Evolutionary conservation across 2,329 filamentous ascomycete species (phyloP).

Genomic region (Amauroascus niger): DNA sequence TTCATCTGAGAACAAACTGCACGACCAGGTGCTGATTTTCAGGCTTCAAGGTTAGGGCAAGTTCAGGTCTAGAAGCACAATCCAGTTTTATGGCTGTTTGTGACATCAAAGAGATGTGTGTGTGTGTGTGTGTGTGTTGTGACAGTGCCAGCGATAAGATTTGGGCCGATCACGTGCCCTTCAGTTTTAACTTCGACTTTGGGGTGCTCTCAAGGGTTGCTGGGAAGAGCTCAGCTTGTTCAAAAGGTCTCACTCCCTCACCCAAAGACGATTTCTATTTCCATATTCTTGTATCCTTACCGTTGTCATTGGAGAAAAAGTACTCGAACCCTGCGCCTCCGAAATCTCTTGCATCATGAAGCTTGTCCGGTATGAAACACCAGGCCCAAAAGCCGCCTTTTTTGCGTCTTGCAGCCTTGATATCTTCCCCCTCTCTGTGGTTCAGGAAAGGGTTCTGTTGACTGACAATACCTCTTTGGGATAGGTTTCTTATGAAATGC

Average conservation of each 20-base stretch:
- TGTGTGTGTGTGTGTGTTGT: too few species aligned
- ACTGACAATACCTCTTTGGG: background rate
- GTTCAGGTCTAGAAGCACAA: too few species aligned
- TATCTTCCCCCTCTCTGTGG: background rate
- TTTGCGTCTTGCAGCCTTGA: background rate
- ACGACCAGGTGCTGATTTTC: too few species aligned
- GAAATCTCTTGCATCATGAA: constrained; percentile 58
- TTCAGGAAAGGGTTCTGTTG: background rate
- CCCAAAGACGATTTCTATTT: background rate
- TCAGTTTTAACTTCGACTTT: background rate
- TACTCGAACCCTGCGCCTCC: background rate
- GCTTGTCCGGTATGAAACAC: constrained; percentile 74
- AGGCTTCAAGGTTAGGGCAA: too few species aligned
- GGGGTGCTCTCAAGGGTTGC: too few species aligned
- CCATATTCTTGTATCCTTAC: background rate
- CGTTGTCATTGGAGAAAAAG: background rate
- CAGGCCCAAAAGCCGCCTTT: background rate
- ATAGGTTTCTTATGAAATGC: constrained; percentile 98
- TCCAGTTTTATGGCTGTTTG: too few species aligned
- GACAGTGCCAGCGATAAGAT: too few species aligned
- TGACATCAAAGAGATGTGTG: too few species aligned
- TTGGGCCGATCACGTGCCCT: background rate
- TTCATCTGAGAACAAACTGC: too few species aligned
- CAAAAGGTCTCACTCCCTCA: too few species aligned
- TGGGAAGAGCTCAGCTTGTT: too few species aligned